These are phyloP conservation scores for Cubamyces sp. DNA, from an alignment of 768 basidiomycete genomes.

Conservation along the genomic window DNA sequence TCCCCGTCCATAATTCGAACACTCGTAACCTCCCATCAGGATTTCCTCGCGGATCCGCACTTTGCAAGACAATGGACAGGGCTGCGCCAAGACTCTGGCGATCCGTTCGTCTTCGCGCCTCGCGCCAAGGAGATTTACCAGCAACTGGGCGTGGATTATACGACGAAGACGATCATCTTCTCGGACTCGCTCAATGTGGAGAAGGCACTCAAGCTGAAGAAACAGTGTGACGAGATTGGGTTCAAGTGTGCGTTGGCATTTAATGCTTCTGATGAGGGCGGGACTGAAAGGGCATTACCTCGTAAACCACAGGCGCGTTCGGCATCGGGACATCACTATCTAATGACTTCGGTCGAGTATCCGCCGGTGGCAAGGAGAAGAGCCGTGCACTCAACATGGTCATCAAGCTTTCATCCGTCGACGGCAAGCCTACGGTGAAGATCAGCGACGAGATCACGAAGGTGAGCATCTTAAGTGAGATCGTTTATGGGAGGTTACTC, in stretches of 20 bases:
- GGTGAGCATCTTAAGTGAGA: slow-evolving; percentile 39
- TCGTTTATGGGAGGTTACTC: background rate
- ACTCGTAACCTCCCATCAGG: slow-evolving; percentile 42
- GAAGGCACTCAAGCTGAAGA: slow-evolving; percentile 68
- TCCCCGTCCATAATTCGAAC: background rate
- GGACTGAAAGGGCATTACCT: too few species aligned
- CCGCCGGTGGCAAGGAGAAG: slow-evolving; percentile 51
- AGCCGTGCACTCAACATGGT: slow-evolving; percentile 93
- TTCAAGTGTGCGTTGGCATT: slow-evolving; percentile 53
- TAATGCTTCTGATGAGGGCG: too few species aligned
- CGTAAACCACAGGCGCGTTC: slow-evolving; percentile 76
- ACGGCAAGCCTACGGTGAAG: slow-evolving; percentile 82
- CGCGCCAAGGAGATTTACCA: slow-evolving; percentile 74
- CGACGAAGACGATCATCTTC: slow-evolving; percentile 74
- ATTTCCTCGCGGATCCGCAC: slow-evolving; percentile 57
- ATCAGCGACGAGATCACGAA: slow-evolving; percentile 92
- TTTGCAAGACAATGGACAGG: slow-evolving; percentile 77
- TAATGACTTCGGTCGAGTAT: slow-evolving; percentile 74
- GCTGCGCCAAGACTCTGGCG: slow-evolving; percentile 92
- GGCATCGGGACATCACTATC: slow-evolving; percentile 94
- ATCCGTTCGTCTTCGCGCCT: slow-evolving; percentile 81
- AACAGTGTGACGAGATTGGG: slow-evolving; percentile 74
- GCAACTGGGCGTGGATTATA: slow-evolving; percentile 66
- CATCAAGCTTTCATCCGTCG: slow-evolving; percentile 83
- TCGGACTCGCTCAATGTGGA: slow-evolving; percentile 82